Evolutionary conservation across 768 basidiomycete species (phyloP).

Genomic region (Podaxis pistillaris): DNA sequence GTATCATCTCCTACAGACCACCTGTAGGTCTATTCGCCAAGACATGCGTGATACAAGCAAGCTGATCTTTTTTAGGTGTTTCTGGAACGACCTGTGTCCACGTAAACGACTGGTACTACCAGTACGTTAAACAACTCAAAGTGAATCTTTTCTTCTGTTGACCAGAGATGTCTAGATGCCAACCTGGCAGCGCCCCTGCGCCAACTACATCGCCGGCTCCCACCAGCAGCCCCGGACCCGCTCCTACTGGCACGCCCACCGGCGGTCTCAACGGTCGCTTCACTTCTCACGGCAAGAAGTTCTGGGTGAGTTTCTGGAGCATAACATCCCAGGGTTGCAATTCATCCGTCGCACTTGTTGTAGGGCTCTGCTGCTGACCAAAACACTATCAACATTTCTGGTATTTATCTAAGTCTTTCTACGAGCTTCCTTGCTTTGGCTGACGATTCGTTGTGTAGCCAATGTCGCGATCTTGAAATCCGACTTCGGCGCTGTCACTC

Average conservation of each 20-base stretch:
- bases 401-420: slow-evolving; percentile 9
- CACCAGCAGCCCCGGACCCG: slow-evolving; percentile 4
- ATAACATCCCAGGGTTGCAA: neutral
- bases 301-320: slow-evolving; percentile 21
- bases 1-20: slow-evolving; percentile 16
- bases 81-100: slow-evolving; percentile 30
- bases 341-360: neutral
- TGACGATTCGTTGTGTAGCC: slow-evolving; percentile 15
- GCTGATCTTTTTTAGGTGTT: slow-evolving; percentile 22
- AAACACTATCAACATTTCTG: slow-evolving; percentile 27
- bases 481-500: slow-evolving; percentile 38
- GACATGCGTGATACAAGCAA: neutral
- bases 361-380: slow-evolving; percentile 29
- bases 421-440: neutral
- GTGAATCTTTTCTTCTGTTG: neutral
- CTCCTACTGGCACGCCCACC: slow-evolving; percentile 12
- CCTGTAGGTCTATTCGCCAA: slow-evolving; percentile 19
- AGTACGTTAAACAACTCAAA: slow-evolving; percentile 16
- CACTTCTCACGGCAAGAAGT: slow-evolving; percentile 28
- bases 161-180: slow-evolving; percentile 11
- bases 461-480: slow-evolving; percentile 30
- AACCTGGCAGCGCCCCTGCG: slow-evolving; percentile 18
- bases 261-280: slow-evolving; percentile 25
- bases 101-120: slow-evolving; percentile 28
- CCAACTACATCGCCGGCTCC: neutral